phyloP scores from a whole-genome alignment of 805 yeast genomes.

The Torulaspora maleeae region DNA sequence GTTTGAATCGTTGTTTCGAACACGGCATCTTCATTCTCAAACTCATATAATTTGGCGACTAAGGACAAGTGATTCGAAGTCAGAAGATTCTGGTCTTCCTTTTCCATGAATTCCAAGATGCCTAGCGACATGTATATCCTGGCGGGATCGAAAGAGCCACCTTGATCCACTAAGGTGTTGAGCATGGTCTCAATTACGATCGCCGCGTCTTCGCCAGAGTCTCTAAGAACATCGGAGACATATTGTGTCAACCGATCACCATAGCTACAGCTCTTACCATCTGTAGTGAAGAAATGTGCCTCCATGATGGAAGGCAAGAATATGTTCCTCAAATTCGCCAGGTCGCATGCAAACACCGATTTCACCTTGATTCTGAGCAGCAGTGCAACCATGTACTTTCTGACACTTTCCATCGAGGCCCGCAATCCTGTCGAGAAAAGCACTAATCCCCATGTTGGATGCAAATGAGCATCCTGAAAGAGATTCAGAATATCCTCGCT shows the following conservation, averaged over 20 bases:
- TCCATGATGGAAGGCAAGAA: slow-evolving; percentile 58
- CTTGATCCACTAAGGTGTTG: slow-evolving; percentile 43
- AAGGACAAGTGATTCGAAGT: slow-evolving; percentile 25
- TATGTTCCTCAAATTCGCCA: slow-evolving; percentile 35
- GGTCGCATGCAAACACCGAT: slow-evolving; percentile 42
- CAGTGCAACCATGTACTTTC: slow-evolving; percentile 55
- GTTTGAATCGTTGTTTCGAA: slow-evolving; percentile 50
- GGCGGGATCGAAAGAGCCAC: slow-evolving; percentile 63
- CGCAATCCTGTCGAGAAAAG: slow-evolving; percentile 71
- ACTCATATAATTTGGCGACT: slow-evolving; percentile 37
- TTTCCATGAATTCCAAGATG: slow-evolving; percentile 47
- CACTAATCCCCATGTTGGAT: slow-evolving; percentile 67
- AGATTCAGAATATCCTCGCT: slow-evolving; percentile 53
- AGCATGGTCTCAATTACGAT: slow-evolving; percentile 32
- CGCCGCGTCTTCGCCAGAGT: slow-evolving; percentile 6
- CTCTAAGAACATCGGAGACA: slow-evolving; percentile 28
- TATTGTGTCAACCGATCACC: slow-evolving; percentile 50
- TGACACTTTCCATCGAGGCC: slow-evolving; percentile 72
- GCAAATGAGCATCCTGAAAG: slow-evolving; percentile 50
- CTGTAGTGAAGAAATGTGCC: slow-evolving; percentile 55
- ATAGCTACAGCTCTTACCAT: slow-evolving; percentile 46
- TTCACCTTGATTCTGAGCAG: slow-evolving; percentile 51
- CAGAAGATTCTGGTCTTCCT: slow-evolving; percentile 19
- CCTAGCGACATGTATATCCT: slow-evolving; percentile 59
- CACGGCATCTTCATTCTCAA: slow-evolving; percentile 48